Conservation (phyloP, 1,284 basidiomycete species). For the Marasmius tenuissimus region DNA sequence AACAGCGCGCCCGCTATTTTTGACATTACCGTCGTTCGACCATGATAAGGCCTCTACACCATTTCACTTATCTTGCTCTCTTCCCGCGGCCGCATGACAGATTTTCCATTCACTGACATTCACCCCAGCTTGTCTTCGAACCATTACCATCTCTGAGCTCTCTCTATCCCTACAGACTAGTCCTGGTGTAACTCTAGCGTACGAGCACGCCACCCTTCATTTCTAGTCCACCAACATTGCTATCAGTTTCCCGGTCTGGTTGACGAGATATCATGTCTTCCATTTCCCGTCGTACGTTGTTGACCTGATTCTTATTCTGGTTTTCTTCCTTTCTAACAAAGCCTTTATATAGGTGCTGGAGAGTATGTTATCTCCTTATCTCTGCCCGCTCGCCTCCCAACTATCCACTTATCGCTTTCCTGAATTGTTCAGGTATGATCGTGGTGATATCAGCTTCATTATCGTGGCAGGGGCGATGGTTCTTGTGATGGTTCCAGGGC, state of each 20-base stretch:
- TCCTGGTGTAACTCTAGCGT: not conserved
- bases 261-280: not conserved
- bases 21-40: not conserved
- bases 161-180: not conserved
- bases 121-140: not conserved
- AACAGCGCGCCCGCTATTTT: not conserved
- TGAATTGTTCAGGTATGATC: constrained; percentile 45
- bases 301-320: not conserved
- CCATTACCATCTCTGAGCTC: not conserved
- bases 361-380: not conserved
- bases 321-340: not conserved
- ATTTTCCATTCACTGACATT: not conserved
- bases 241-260: not conserved
- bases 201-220: too few relatives aligned
- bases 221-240: too few relatives aligned
- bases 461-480: constrained; percentile 81
- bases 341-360: not conserved
- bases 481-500: constrained; percentile 77
- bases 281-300: not conserved
- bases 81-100: not conserved
- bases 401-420: not conserved
- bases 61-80: not conserved
- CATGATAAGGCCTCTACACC: not conserved
- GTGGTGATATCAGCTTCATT: constrained; percentile 78
- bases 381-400: not conserved